Conservation (phyloP, 257 asterid species). For the Solanum medicagineum region DNA sequence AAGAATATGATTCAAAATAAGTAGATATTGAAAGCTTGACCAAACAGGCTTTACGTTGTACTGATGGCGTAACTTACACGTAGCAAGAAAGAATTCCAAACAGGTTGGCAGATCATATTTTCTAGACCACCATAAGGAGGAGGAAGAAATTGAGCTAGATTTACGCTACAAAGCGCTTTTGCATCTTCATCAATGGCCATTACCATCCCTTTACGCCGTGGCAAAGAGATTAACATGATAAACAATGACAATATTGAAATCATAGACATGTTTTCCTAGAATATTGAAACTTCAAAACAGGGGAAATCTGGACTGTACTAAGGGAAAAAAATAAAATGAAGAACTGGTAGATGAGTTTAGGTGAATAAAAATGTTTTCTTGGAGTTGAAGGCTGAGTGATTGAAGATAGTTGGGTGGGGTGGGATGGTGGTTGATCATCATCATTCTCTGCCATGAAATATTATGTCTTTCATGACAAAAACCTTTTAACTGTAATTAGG, state of each 20-base stretch:
- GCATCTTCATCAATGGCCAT: slow-evolving; percentile 4
- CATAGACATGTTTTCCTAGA: background rate
- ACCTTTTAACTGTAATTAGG: background rate
- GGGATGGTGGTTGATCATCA: slow-evolving; percentile 43
- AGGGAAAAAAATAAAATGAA: background rate
- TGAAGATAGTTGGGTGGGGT: slow-evolving; percentile 11
- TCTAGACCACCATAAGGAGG: slow-evolving; percentile 60
- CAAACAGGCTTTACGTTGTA: background rate
- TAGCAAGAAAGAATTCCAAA: slow-evolving; percentile 72
- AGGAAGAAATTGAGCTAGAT: slow-evolving; percentile 68
- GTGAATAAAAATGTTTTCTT: background rate
- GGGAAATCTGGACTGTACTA: background rate
- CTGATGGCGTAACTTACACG: slow-evolving; percentile 28
- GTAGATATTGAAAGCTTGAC: background rate
- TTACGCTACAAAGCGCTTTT: slow-evolving; percentile 36
- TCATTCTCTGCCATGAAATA: slow-evolving; percentile 5
- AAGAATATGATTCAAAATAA: background rate
- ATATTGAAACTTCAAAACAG: slow-evolving; percentile 4
- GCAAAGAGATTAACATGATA: background rate
- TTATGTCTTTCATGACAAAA: slow-evolving; percentile 8
- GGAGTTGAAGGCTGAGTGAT: background rate
- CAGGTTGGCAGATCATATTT: slow-evolving; percentile 62
- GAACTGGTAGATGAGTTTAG: background rate
- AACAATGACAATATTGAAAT: background rate
- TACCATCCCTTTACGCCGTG: background rate